These are phyloP conservation scores for Zoysia japonica DNA, from an alignment of 176 grass and related monocot species.

Conservation along the genomic window DNA sequence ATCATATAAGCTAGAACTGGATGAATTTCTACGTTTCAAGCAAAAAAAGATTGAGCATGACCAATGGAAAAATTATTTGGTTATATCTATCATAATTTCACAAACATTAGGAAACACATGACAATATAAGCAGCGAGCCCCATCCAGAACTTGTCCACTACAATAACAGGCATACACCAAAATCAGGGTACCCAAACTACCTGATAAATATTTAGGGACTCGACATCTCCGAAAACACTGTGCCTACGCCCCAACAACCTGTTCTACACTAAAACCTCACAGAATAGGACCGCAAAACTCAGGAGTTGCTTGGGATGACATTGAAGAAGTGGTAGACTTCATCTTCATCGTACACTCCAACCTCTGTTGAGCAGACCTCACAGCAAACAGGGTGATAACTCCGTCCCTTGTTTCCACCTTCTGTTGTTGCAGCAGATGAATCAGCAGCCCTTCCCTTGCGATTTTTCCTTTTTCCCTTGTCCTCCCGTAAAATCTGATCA, in stretches of 20 bases:
- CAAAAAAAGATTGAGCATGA: background rate
- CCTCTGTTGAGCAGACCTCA: constrained; percentile 82
- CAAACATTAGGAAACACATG: background rate
- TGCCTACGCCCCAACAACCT: background rate
- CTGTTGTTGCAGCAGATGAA: constrained; percentile 32
- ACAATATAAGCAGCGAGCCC: background rate
- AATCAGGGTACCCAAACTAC: background rate
- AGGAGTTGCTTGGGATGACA: constrained; percentile 86
- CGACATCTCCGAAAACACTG: background rate
- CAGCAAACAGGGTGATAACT: constrained; percentile 76
- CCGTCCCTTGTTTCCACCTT: constrained; percentile 35
- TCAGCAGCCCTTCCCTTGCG: constrained; percentile 41
- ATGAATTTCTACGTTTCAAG: background rate
- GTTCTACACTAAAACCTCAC: background rate
- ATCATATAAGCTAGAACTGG: background rate
- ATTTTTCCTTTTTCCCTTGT: constrained; percentile 53
- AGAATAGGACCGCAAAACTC: constrained; percentile 13
- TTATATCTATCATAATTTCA: background rate
- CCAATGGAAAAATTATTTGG: no score
- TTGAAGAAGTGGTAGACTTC: constrained; percentile 98
- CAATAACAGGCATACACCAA: background rate
- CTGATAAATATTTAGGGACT: background rate
- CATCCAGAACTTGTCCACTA: background rate
- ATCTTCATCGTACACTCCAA: constrained; percentile 81
- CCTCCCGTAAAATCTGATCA: constrained; percentile 73